Percentiles rank a stretch among this genome's conserved stretches.
Conservation (phyloP, 805 yeast species). For the Cyberlindnera mycetangii region DNA sequence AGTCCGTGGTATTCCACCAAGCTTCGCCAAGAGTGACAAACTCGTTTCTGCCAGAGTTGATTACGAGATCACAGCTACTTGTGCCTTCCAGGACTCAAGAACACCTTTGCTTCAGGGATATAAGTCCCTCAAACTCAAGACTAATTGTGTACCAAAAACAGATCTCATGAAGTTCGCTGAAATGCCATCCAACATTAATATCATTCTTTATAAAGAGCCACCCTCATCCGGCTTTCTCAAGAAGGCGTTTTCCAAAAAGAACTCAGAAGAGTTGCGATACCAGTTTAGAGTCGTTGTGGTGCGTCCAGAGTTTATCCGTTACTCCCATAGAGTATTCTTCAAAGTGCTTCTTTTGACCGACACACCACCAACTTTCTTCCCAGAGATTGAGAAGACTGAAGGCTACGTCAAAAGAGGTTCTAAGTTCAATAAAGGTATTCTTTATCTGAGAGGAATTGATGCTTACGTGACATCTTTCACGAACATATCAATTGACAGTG, state of each 20-base stretch:
- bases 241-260: conserved; percentile 3
- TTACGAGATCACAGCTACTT: conserved; percentile 3
- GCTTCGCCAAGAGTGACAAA: not conserved
- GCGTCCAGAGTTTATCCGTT: conserved; percentile 6
- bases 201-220: not conserved
- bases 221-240: conserved; percentile 4
- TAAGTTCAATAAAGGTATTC: not conserved
- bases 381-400: not conserved
- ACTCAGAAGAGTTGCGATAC: not conserved
- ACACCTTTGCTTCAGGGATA: conserved; percentile 1
- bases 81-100: not conserved
- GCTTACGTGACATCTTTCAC: conserved; percentile 2
- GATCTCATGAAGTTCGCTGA: conserved; percentile 3
- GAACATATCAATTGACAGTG: not conserved
- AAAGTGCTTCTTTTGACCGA: conserved; percentile 9
- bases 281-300: conserved; percentile 5
- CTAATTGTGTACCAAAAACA: not conserved
- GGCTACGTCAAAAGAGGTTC: conserved; percentile 6
- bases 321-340: conserved; percentile 6
- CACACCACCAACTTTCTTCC: conserved; percentile 7
- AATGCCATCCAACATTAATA: conserved; percentile 2
- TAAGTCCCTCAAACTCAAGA: not conserved
- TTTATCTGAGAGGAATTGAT: conserved; percentile 6
- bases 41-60: not conserved
- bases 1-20: not conserved